Base-by-base conservation (phyloP, 768 basidiomycete species). In the Trichaptum fuscoviolaceum region DNA sequence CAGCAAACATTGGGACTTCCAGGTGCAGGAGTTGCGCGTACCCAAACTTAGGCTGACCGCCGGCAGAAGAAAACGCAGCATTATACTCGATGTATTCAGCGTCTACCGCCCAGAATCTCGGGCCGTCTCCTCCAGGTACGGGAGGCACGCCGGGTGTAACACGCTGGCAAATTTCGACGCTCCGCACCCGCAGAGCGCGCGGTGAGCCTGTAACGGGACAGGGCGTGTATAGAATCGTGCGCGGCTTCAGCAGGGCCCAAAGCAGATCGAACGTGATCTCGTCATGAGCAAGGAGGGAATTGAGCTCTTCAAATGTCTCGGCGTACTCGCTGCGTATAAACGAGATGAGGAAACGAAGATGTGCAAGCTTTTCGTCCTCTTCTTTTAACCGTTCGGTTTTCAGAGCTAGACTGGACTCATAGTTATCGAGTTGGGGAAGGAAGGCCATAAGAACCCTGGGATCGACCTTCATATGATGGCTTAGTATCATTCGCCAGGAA, bases 361-460 rank as follows among this genome's bases (percentile, higher is more conserved):
- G 59, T 6, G 59, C 59, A 34, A 61, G 24, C 17, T 17, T 61
- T 69, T 83, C 71, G 23, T 61, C 59, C n/a, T 61, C 59, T 15
- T 23, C 59, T 3, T 58, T 58, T 1, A 9, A 4, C 23, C 23
- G 12, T 34, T 61, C 59, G 15, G 18, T 20, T 34, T 61, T 61
- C 59, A 26, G 25, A 23, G 59, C 12, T 24, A 85, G 76, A 0
- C 71, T 68, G 34, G 79, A 78, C 5, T 78, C 76, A 68, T 87
- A 85, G 9, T 74, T 74, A 18, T 77, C 67, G 69, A 87, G 82
- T 30, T 78, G 73, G 5, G 80, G 76, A 23, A 84, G 76, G 78
- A 84, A 86, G 2, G 83, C 81, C 35, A 89, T 75, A 72, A 88
- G 80, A 6, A 85, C 77, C 30, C 86, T 81, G 9, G 59, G 59